phyloP scores from a whole-genome alignment of 176 grass and related monocot species.

The Juncus effusus region DNA sequence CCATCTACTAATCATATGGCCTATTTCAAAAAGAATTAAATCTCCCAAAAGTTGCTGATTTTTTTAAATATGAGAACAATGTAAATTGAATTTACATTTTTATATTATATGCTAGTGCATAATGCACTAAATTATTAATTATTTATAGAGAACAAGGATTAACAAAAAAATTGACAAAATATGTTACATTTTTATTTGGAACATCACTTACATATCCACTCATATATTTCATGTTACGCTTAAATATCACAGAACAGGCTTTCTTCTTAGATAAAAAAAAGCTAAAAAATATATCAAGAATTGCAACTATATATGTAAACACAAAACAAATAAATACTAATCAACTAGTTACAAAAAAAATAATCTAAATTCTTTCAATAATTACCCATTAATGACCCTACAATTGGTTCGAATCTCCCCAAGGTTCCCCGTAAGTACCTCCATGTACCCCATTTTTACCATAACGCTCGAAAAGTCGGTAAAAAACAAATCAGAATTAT shows the following conservation, averaged over 20 bases:
- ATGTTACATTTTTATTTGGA: slow-evolving; percentile 18
- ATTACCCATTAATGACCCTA: slow-evolving; percentile 43
- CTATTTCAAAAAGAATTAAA: no score
- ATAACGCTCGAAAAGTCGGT: slow-evolving; percentile 61
- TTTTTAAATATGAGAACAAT: no score
- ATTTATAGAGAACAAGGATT: no score
- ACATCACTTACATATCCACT: background rate
- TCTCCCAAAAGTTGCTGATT: no score
- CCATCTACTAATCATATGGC: no score
- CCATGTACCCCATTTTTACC: slow-evolving; percentile 70
- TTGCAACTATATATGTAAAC: slow-evolving; percentile 25
- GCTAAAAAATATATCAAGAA: background rate
- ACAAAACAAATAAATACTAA: slow-evolving; percentile 32
- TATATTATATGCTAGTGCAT: no score
- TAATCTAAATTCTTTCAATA: background rate
- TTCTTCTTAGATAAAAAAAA: background rate
- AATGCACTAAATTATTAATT: no score
- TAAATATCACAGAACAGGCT: background rate
- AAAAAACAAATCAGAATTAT: slow-evolving; percentile 49
- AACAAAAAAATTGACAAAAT: background rate
- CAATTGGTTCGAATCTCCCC: slow-evolving; percentile 72
- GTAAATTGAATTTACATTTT: no score
- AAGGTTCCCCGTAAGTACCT: slow-evolving; percentile 47
- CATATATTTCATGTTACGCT: slow-evolving; percentile 16
- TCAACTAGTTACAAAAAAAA: slow-evolving; percentile 24